Conservation (phyloP, 805 yeast species). For the Yarrowia porcina region DNA sequence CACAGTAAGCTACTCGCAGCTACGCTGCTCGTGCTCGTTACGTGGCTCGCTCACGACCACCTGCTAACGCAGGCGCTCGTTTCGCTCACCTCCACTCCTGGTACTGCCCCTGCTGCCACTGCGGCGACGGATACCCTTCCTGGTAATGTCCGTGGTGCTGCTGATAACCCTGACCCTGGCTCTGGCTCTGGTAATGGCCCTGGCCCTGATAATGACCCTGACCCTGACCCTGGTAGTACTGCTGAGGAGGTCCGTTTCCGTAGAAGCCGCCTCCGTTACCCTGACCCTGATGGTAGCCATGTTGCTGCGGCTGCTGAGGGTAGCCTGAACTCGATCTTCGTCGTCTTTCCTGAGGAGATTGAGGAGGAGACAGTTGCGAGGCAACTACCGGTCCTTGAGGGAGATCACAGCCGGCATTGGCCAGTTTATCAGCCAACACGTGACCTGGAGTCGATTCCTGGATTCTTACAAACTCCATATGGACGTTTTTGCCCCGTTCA, state of each 20-base stretch:
- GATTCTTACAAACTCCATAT: conserved; percentile 2
- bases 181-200: not conserved
- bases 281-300: too few species aligned
- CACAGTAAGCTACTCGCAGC: too few species aligned
- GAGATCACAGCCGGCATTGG: not conserved
- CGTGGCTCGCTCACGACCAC: too few species aligned
- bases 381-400: not conserved
- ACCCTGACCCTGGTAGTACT: not conserved
- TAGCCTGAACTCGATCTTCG: not conserved
- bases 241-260: not conserved
- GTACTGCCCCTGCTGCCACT: not conserved
- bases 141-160: not conserved
- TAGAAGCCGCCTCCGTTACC: too few species aligned
- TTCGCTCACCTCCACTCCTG: not conserved
- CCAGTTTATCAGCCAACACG: conserved; percentile 2
- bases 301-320: not conserved
- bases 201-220: not conserved
- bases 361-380: not conserved
- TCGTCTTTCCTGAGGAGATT: not conserved
- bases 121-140: not conserved
- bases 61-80: too few species aligned
- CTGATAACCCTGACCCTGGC: not conserved
- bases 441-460: conserved; percentile 7
- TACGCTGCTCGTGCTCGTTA: too few species aligned
- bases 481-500: not conserved